Conservation (phyloP, 306 rosid species). For the Gleditsia sinensis region DNA sequence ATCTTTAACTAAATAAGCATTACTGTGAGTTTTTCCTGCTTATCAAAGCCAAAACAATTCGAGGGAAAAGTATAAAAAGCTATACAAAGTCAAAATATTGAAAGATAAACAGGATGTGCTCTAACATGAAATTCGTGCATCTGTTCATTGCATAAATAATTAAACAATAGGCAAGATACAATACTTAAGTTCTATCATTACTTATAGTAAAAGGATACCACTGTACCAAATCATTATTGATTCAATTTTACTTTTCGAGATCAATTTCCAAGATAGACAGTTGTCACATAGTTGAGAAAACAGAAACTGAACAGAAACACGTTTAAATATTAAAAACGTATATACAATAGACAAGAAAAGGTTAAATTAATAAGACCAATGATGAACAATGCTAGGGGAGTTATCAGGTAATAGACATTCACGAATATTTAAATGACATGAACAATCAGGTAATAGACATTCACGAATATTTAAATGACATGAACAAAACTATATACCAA, state of each 20-base stretch:
- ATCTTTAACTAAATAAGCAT: conserved; percentile 42
- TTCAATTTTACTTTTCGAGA: background rate
- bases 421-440: conserved; percentile 27
- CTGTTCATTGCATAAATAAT: background rate
- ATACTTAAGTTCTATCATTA: background rate
- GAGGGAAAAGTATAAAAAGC: conserved; percentile 32
- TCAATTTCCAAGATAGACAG: conserved; percentile 12
- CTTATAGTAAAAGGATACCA: conserved; percentile 1
- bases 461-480: conserved; percentile 29
- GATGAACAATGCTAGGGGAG: background rate
- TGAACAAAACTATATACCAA: conserved; percentile 1
- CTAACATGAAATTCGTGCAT: background rate
- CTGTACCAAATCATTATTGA: conserved; percentile 6
- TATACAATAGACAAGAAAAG: background rate
- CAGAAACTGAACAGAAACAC: background rate
- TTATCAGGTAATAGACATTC: background rate
- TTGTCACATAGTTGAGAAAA: background rate
- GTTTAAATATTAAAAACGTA: background rate
- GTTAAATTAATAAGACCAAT: background rate
- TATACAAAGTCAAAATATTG: conserved; percentile 7
- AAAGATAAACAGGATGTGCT: background rate
- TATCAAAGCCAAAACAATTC: conserved; percentile 37
- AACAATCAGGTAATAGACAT: background rate
- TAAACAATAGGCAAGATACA: background rate
- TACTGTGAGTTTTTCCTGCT: conserved; percentile 48